Evolutionary conservation across 176 grass and related monocot genomes (phyloP), one percentile per base, ranked within the genome.

Genomic region (Themeda triandra): DNA sequence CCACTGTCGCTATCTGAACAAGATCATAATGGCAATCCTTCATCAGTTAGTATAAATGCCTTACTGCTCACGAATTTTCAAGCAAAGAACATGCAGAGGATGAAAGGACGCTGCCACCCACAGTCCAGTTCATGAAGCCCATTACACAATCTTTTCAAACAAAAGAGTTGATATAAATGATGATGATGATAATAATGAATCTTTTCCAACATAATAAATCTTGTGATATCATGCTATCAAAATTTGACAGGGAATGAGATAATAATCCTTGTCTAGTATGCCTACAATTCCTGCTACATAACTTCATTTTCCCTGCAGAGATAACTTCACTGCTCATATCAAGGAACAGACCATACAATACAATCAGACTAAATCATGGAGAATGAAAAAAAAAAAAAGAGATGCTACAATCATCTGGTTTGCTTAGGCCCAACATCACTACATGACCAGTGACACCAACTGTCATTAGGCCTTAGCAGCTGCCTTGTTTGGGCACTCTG

Each of bases 401-500:
- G 73, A 83, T 7, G 51, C n/a, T n/a, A n/a, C n/a, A n/a, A n/a
- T n/a, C n/a, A n/a, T n/a, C n/a, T 86, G 37, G 33, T 71, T 88
- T 91, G 70, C 87, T 90, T 53, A 91, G 92, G 70, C 95, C 91
- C 13, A 86, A 85, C 15, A 90, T 13, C 42, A 88, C 87, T 45
- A 98, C 87, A 83, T 91, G 89, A 15, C 87, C 91, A 1, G 92
- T 62, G 14, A 88, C 79, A 31, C 91, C 87, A 13, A 23, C 7
- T 24, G 56, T 74, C 81, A 84, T 37, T 84, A 80, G 45, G 25
- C 59, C 29, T 62, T 10, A 60, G 63, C 58, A 25, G 86, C 28
- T 71, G 71, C 77, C 80, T 90, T 94, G 71, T 89, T 90, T 24
- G 92, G 92, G 71, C 95, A 98, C n/a, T 92, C 88, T 19, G 95